Percentiles rank a stretch among this genome's conserved stretches.
phyloP scores from a whole-genome alignment of 208 protist species.

The Phytomonas francai region DNA sequence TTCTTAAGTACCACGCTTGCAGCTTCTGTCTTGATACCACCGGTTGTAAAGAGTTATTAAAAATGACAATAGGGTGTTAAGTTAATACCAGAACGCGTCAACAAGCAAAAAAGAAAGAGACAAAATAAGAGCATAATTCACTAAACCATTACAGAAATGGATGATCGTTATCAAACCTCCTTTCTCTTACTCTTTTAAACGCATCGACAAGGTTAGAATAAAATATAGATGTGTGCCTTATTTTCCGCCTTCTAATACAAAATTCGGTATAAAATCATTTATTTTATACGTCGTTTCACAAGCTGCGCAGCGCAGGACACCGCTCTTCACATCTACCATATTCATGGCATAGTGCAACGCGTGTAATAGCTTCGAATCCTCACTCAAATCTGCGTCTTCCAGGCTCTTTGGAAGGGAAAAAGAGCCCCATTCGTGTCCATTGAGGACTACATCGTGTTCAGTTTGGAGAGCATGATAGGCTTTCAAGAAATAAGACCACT shows the following conservation, averaged over 20 bases:
- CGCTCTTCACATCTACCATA: conserved; percentile 61
- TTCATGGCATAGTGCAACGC: conserved; percentile 63
- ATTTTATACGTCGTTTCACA: conserved; percentile 63
- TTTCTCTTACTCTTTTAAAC: conserved; percentile 7
- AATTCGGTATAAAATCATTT: conserved; percentile 83
- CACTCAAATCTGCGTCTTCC: conserved; percentile 48
- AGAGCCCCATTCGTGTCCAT: conserved; percentile 2
- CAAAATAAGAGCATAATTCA: not conserved
- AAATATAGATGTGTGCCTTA: conserved; percentile 7
- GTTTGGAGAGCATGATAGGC: conserved; percentile 39
- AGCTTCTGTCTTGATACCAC: not conserved
- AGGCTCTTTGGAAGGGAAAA: conserved; percentile 34
- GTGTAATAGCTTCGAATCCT: conserved; percentile 43
- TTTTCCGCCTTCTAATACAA: conserved; percentile 41
- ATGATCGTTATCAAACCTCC: not conserved
- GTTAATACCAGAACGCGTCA: not conserved
- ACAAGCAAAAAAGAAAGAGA: conserved; percentile 2
- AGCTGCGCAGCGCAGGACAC: conserved; percentile 47
- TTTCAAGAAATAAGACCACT: conserved; percentile 54
- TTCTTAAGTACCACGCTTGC: not conserved
- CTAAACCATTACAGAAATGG: not conserved
- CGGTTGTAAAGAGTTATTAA: not conserved
- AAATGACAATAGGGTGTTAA: not conserved
- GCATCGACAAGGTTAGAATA: not conserved
- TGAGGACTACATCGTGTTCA: conserved; percentile 19